Conservation (phyloP, 495 filamentous ascomycete species). For the Aspergillus bertholletiae region DNA sequence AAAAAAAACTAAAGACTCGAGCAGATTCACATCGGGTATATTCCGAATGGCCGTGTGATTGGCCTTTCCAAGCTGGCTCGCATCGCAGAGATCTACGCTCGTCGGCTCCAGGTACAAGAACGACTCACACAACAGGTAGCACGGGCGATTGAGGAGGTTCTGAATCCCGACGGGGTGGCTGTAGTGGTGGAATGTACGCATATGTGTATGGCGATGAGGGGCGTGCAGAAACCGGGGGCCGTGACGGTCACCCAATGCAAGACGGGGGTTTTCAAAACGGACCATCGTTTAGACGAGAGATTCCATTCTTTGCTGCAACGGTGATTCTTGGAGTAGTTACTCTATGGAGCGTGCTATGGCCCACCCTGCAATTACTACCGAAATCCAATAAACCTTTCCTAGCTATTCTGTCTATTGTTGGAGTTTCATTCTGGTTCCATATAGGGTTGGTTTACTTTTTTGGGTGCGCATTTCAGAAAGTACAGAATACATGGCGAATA, state of each 20-base stretch:
- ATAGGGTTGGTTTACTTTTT: too few species aligned
- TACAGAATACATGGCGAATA: too few species aligned
- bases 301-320: constrained; percentile 3
- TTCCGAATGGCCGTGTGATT: constrained; percentile 70
- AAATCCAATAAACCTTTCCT: too few species aligned
- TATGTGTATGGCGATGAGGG: constrained; percentile 87
- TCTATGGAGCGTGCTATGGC: too few species aligned
- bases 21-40: constrained; percentile 87
- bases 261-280: constrained; percentile 46
- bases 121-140: constrained; percentile 84
- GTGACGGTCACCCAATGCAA: constrained; percentile 82
- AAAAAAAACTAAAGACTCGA: too few species aligned
- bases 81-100: constrained; percentile 85
- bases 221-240: constrained; percentile 71
- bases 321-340: too few species aligned
- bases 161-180: constrained; percentile 74
- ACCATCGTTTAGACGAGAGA: not conserved
- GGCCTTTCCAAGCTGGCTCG: constrained; percentile 85
- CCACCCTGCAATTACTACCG: too few species aligned
- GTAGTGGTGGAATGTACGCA: constrained; percentile 87
- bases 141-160: constrained; percentile 74
- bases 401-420: too few species aligned
- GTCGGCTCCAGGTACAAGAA: constrained; percentile 82
- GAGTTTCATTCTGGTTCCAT: too few species aligned
- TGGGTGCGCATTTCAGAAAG: too few species aligned